These are phyloP conservation scores for Hippophae tibetana DNA, from an alignment of 306 rosid genomes.

Conservation along the genomic window DNA sequence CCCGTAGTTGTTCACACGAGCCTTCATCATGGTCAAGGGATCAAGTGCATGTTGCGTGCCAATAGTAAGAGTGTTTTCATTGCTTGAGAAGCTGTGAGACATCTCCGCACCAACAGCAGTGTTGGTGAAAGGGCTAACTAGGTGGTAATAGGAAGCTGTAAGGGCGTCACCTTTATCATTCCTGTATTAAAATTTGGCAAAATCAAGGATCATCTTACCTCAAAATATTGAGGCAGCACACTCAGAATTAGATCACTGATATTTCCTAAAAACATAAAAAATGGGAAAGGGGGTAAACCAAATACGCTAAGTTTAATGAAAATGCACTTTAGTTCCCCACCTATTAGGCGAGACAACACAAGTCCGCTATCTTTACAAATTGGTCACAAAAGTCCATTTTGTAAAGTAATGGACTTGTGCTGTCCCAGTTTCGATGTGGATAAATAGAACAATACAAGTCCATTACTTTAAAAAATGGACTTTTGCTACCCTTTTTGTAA, in stretches of 20 bases:
- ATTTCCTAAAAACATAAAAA: too few relatives aligned
- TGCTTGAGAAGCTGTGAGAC: constrained; percentile 66
- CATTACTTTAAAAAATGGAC: too few relatives aligned
- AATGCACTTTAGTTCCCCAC: too few relatives aligned
- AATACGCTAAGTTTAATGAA: too few relatives aligned
- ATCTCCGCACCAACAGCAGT: constrained; percentile 94
- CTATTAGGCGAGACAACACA: too few relatives aligned
- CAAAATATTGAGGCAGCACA: not conserved
- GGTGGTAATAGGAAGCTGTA: constrained; percentile 73
- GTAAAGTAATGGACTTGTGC: too few relatives aligned
- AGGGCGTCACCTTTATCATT: constrained; percentile 68
- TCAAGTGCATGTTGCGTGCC: constrained; percentile 87
- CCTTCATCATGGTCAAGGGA: constrained; percentile 74
- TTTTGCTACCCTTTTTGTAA: too few relatives aligned
- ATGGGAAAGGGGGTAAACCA: too few relatives aligned
- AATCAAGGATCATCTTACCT: constrained; percentile 4
- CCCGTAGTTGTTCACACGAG: constrained; percentile 78
- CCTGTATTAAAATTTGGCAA: constrained; percentile 29
- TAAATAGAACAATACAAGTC: too few relatives aligned
- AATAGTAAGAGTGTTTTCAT: constrained; percentile 57
- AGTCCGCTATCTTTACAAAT: too few relatives aligned
- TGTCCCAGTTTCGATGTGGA: too few relatives aligned
- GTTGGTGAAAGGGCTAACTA: constrained; percentile 64
- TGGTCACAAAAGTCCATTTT: too few relatives aligned
- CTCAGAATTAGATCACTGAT: not conserved